These are phyloP conservation scores for Xylaria venustula DNA, from an alignment of 495 filamentous ascomycete species.

Conservation along the genomic window DNA sequence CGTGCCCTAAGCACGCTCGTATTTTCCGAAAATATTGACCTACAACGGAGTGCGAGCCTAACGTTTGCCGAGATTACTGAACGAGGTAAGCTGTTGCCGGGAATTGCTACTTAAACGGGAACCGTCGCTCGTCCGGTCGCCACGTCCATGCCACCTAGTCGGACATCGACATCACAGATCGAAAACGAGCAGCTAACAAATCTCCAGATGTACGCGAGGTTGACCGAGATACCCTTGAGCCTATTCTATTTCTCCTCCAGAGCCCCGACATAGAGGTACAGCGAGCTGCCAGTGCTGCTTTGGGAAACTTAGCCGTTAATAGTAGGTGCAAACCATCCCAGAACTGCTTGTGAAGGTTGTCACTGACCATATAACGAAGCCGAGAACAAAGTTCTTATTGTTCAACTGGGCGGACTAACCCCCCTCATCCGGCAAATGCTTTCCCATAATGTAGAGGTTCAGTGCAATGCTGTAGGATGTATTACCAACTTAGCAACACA, in stretches of 20 bases:
- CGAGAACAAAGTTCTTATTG: constrained; percentile 96
- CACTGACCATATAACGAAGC: constrained; percentile 54
- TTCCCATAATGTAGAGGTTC: constrained; percentile 97
- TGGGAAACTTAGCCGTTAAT: constrained; percentile 96
- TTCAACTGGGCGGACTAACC: constrained; percentile 82
- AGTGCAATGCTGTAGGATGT: constrained; percentile 98
- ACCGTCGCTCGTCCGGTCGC: not conserved
- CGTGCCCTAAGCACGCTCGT: constrained; percentile 92
- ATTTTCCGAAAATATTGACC: constrained; percentile 97
- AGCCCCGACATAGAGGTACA: constrained; percentile 97
- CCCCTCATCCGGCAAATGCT: constrained; percentile 98
- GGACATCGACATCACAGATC: not conserved
- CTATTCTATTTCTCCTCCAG: constrained; percentile 91
- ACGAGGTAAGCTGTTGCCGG: constrained; percentile 64
- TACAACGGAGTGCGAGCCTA: constrained; percentile 94
- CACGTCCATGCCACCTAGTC: not conserved
- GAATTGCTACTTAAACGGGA: not conserved
- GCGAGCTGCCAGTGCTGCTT: constrained; percentile 90
- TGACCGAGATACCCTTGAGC: constrained; percentile 89
- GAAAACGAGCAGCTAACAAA: constrained; percentile 17
- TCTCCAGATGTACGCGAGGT: constrained; percentile 88
- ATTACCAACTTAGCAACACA: constrained; percentile 98
- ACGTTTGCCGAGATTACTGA: constrained; percentile 99
- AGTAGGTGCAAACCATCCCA: constrained; percentile 56
- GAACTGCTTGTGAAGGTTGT: not conserved